These are phyloP conservation scores for Nakazawaea sp. DNA, from an alignment of 805 yeast genomes.

Conservation along the genomic window DNA sequence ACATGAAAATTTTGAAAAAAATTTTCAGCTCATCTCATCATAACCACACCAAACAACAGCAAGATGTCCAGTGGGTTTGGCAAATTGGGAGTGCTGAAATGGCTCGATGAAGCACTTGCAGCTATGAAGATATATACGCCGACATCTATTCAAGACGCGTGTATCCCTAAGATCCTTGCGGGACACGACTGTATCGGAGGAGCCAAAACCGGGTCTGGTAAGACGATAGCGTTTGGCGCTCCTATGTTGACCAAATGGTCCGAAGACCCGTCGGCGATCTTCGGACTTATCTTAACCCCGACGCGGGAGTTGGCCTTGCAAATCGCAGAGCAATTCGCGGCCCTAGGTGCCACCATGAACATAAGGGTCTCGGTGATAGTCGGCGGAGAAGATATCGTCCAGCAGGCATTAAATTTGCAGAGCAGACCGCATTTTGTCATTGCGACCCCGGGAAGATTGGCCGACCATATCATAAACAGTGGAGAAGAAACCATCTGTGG, in stretches of 20 bases:
- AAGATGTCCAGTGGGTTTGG: conserved; percentile 38
- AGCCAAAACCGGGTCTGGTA: conserved; percentile 97
- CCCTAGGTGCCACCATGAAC: conserved; percentile 86
- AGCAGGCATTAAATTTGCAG: conserved; percentile 78
- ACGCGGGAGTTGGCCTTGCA: conserved; percentile 92
- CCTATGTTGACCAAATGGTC: conserved; percentile 96
- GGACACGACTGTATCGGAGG: conserved; percentile 97
- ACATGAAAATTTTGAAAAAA: no score
- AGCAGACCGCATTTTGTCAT: conserved; percentile 87
- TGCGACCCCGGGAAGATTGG: conserved; percentile 96
- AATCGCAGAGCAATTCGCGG: conserved; percentile 94
- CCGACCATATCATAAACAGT: conserved; percentile 81
- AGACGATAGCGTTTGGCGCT: conserved; percentile 95
- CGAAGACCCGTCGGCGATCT: conserved; percentile 89
- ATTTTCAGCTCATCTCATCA: no score
- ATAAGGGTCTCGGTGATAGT: conserved; percentile 77
- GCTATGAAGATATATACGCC: conserved; percentile 83
- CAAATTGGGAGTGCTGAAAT: conserved; percentile 69
- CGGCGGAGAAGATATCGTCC: conserved; percentile 93
- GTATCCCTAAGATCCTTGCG: conserved; percentile 78
- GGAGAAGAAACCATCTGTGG: conserved; percentile 87
- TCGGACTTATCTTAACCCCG: conserved; percentile 85
- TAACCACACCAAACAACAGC: no score
- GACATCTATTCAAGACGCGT: conserved; percentile 78
- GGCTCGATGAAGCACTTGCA: conserved; percentile 76